phyloP scores from a whole-genome alignment of 2,329 filamentous ascomycete species.

The Fonsecaea multimorphosa region DNA sequence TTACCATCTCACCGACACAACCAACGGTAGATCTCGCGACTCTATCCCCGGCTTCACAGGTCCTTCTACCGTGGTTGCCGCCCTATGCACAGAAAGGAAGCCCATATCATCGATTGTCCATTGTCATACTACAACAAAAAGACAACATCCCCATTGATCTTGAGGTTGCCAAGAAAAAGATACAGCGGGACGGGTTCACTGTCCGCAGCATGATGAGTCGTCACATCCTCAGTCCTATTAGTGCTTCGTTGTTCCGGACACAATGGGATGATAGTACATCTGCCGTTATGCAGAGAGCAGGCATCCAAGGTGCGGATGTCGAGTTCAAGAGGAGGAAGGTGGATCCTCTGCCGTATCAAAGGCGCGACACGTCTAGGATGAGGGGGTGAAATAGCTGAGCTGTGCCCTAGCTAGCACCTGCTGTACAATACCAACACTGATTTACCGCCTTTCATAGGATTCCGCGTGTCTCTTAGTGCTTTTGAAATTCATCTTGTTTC shows the following conservation, averaged over 20 bases:
- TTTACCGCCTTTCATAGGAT: slow-evolving; percentile 8
- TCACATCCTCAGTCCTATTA: slow-evolving; percentile 73
- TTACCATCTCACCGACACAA: slow-evolving; percentile 66
- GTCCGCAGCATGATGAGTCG: slow-evolving; percentile 76
- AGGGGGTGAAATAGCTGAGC: slow-evolving; percentile 50
- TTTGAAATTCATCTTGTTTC: not conserved
- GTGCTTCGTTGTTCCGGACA: slow-evolving; percentile 85
- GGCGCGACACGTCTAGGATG: slow-evolving; percentile 53
- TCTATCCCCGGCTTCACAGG: slow-evolving; percentile 66
- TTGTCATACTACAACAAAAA: slow-evolving; percentile 83
- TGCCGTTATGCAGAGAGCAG: slow-evolving; percentile 82
- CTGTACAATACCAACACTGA: slow-evolving; percentile 23
- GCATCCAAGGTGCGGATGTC: slow-evolving; percentile 75
- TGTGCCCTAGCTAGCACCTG: slow-evolving; percentile 40
- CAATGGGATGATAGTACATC: slow-evolving; percentile 87
- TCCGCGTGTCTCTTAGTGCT: not conserved
- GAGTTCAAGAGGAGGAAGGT: slow-evolving; percentile 84
- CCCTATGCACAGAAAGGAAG: slow-evolving; percentile 87
- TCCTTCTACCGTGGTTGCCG: slow-evolving; percentile 80
- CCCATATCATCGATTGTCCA: slow-evolving; percentile 84
- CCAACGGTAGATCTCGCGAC: slow-evolving; percentile 69
- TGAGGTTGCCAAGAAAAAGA: slow-evolving; percentile 60
- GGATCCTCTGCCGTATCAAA: slow-evolving; percentile 69
- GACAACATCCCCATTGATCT: slow-evolving; percentile 65
- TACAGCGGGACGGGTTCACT: slow-evolving; percentile 71